Conservation (phyloP, 2,329 filamentous ascomycete species). For the Phialophora chinensis region DNA sequence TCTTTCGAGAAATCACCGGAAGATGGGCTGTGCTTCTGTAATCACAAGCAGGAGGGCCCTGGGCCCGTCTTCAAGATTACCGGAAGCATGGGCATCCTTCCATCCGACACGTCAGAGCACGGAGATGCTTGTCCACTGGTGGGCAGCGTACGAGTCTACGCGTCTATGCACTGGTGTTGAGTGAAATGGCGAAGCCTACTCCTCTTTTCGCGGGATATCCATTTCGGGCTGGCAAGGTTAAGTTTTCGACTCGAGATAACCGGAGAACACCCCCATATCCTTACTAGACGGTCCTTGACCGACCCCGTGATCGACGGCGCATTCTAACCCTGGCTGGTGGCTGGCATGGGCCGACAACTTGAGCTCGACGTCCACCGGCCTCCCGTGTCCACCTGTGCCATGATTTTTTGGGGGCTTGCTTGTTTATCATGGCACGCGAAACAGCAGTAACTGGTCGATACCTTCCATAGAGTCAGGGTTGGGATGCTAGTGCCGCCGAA, state of each 20-base stretch:
- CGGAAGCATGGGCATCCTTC: background rate
- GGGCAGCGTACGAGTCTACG: background rate
- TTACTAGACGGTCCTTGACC: background rate
- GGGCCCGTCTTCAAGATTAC: background rate
- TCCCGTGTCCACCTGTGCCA: background rate
- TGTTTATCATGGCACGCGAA: background rate
- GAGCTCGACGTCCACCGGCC: constrained; percentile 5
- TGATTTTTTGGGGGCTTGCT: background rate
- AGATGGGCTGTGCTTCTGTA: background rate
- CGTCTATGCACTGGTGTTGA: background rate
- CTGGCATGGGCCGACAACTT: constrained; percentile 10
- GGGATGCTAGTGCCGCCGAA: background rate
- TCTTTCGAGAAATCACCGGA: background rate
- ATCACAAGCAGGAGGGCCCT: background rate
- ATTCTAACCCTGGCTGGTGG: constrained; percentile 17
- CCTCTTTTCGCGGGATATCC: background rate
- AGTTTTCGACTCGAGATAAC: constrained; percentile 3
- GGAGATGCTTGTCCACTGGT: background rate
- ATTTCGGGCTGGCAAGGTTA: constrained; percentile 4
- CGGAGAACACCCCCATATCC: constrained; percentile 3
- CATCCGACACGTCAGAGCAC: constrained; percentile 9
- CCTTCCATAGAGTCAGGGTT: background rate
- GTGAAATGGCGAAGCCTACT: background rate
- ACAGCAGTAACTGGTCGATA: background rate
- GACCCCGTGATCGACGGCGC: constrained; percentile 22